Conservation (phyloP, 257 asterid genomes). For the Salvia miltiorrhiza region DNA sequence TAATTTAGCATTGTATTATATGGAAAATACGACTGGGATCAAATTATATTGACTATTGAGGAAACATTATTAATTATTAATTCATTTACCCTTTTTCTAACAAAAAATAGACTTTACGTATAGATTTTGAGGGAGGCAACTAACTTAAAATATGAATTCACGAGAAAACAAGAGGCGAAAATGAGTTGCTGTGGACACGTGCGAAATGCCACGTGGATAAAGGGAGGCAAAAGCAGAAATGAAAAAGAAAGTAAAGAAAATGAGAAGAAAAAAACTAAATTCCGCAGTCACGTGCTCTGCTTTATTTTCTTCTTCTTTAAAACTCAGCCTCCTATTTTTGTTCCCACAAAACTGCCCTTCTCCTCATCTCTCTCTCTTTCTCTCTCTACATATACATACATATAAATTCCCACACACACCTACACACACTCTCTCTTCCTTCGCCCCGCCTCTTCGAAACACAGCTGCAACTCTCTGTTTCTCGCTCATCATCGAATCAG, state of each 20-base stretch:
- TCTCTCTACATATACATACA: conserved; percentile 15
- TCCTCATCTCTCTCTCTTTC: conserved; percentile 17
- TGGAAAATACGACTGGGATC: neutral
- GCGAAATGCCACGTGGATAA: conserved; percentile 22
- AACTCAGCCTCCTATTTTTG: conserved; percentile 35
- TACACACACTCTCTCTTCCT: conserved; percentile 15
- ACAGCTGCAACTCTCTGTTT: conserved; percentile 7
- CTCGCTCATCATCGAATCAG: conserved; percentile 26
- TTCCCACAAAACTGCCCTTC: conserved; percentile 15
- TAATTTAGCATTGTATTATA: neutral
- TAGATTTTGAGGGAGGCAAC: neutral
- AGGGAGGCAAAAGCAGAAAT: neutral
- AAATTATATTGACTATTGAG: neutral
- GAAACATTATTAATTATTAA: neutral
- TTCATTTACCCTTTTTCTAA: neutral
- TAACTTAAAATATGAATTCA: neutral
- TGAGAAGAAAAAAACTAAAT: neutral
- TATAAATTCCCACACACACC: conserved; percentile 23
- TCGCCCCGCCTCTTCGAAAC: conserved; percentile 12
- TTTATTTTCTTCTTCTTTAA: conserved; percentile 29
- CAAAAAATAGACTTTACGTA: neutral
- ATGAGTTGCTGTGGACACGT: conserved; percentile 14
- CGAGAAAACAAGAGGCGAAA: neutral
- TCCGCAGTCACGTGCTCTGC: conserved; percentile 34
- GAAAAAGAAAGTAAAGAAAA: neutral